Conservation (phyloP, 352 stramenopile species). For the Paralagenidium karlingii region DNA sequence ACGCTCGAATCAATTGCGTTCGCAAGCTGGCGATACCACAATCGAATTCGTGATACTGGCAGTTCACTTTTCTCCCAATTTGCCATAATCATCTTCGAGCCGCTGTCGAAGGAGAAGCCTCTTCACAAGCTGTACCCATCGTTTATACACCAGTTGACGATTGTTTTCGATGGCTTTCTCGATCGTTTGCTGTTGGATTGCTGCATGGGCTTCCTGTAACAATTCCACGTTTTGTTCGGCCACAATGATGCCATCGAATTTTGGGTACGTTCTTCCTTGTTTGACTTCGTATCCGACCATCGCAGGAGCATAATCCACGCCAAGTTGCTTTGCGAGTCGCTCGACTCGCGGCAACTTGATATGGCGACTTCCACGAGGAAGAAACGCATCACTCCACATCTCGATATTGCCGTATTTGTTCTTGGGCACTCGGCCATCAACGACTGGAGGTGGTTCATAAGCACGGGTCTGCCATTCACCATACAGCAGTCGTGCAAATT, state of each 20-base stretch:
- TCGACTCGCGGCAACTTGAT: slow-evolving; percentile 50
- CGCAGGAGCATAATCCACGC: slow-evolving; percentile 66
- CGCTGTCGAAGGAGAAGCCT: slow-evolving; percentile 50
- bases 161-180: slow-evolving; percentile 63
- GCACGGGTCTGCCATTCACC: slow-evolving; percentile 66
- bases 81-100: slow-evolving; percentile 68
- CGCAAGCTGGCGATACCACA: too few relatives aligned
- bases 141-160: slow-evolving; percentile 28
- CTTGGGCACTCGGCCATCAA: slow-evolving; percentile 59
- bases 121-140: slow-evolving; percentile 57
- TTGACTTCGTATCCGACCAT: slow-evolving; percentile 69
- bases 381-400: slow-evolving; percentile 61
- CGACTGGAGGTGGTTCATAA: slow-evolving; percentile 28
- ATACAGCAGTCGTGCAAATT: slow-evolving; percentile 21
- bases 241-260: slow-evolving; percentile 68
- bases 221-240: slow-evolving; percentile 17
- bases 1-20: too few relatives aligned
- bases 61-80: slow-evolving; percentile 7
- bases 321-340: slow-evolving; percentile 43
- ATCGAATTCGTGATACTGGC: too few relatives aligned
- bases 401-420: slow-evolving; percentile 84
- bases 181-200: slow-evolving; percentile 47
- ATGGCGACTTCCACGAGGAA: slow-evolving; percentile 44
- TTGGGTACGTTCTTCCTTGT: slow-evolving; percentile 47
- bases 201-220: slow-evolving; percentile 56